phyloP scores from a whole-genome alignment of 352 stramenopile species.

The Stephanocyclus meneghinianus region DNA sequence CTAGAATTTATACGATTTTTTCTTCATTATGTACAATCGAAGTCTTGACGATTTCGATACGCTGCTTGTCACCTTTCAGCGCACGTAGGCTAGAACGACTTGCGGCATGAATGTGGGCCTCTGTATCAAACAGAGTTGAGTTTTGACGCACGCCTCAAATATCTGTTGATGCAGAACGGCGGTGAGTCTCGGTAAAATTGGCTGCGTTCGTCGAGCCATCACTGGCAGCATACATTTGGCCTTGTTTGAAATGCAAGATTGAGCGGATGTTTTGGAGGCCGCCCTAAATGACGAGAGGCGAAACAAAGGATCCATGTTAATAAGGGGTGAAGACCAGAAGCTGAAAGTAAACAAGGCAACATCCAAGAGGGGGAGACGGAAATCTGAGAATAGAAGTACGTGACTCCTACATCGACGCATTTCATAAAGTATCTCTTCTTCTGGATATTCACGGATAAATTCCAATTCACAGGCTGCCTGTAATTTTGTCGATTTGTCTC shows the following conservation, averaged over 20 bases:
- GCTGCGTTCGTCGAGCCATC: constrained; percentile 7
- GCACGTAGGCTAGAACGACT: constrained; percentile 41
- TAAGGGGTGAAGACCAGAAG: too few relatives aligned
- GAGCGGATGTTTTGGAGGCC: constrained; percentile 41
- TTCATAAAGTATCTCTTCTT: constrained; percentile 65
- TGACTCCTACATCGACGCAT: constrained; percentile 34
- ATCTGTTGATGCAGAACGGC: constrained; percentile 44
- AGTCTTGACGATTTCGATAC: constrained; percentile 43
- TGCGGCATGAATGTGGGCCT: constrained; percentile 53
- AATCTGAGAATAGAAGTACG: neutral
- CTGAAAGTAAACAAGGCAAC: neutral
- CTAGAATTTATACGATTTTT: constrained; percentile 31
- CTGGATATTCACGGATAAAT: constrained; percentile 54
- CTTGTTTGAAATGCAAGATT: constrained; percentile 56
- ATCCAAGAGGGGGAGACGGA: too few relatives aligned
- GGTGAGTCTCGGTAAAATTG: constrained; percentile 26
- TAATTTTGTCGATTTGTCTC: too few relatives aligned
- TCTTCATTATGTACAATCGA: constrained; percentile 20
- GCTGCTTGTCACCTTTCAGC: constrained; percentile 48
- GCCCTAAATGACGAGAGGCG: constrained; percentile 14
- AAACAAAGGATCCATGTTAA: neutral
- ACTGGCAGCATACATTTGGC: constrained; percentile 22
- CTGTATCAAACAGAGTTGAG: constrained; percentile 38
- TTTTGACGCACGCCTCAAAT: constrained; percentile 46
- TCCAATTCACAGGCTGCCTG: constrained; percentile 64